Base-by-base conservation (phyloP, 2,329 filamentous ascomycete species). In the Nemania sp. region DNA sequence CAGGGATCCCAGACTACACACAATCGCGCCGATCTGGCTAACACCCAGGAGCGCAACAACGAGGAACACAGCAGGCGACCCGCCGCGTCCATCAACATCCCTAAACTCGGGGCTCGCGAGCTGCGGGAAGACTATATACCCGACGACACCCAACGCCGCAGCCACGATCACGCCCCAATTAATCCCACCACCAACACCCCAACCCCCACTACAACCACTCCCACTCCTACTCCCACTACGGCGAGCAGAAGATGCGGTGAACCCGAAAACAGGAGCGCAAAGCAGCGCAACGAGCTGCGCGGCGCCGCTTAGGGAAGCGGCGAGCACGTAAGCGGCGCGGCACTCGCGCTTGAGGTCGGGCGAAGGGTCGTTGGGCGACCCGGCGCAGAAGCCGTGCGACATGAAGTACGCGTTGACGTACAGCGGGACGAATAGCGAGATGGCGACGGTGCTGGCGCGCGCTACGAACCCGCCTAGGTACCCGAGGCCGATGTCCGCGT, bases 381-480 rank as follows among this genome's bases (percentile, higher is more conserved):
- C 83, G 34, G 84, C 80, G 74, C 94, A 97, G 61, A 89, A 87
- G 2, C 91, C 92, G 48, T 88, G 87, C 43, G 78, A 77, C 59
- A 93, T 89, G 72, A 93, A 97, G 71, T 90, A 96, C 20, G 90
- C 86, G 69, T 97, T 97, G 64, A 97, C 85, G 68, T 89, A 95
- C 2, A 99, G 81, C 0, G 94, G 94, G 49, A 99, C 89, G 73
- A 97, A 99, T 5, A 97, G 82, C 0, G 91, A 95, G 61, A 99
- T 96, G 47, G 90, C 93, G 5, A 99, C 94, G 0, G 91, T 96
- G 0, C 92, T 97, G 6, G 94, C 92, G 51, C 94, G 86, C 8
- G 92, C 93, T 2, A 99, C 93, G 65, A 97, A 97, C 1, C 94
- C 94, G 58, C 93, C 94, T 0, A 97, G 76, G 66, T 97, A 99